A percentile compares a stretch with the other conserved stretches of the same genome.
These are phyloP conservation scores for Chalciporus piperatus DNA, from an alignment of 768 basidiomycete species.

Conservation along the genomic window DNA sequence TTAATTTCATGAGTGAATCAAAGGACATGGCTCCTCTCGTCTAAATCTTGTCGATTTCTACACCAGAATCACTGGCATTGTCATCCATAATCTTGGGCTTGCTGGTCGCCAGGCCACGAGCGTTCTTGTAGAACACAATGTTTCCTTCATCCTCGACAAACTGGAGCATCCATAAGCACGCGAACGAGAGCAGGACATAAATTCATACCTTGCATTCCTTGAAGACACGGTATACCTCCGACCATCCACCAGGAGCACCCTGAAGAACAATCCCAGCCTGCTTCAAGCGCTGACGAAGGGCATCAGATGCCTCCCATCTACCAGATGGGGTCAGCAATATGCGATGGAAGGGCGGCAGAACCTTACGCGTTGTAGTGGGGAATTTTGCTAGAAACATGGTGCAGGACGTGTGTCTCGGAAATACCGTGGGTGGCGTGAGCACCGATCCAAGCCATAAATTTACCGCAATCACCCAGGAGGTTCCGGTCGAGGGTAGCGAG, in stretches of 20 bases:
- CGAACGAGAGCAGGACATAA: background rate
- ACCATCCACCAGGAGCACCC: conserved; percentile 76
- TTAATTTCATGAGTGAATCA: background rate
- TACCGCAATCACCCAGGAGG: conserved; percentile 75
- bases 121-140: conserved; percentile 90
- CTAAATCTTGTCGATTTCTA: conserved; percentile 48
- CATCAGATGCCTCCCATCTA: conserved; percentile 88
- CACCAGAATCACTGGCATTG: conserved; percentile 61
- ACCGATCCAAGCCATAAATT: conserved; percentile 82
- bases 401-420: conserved; percentile 89
- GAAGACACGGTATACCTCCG: conserved; percentile 75
- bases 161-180: conserved; percentile 29
- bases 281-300: conserved; percentile 71
- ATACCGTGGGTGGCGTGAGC: conserved; percentile 86
- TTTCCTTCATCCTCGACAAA: conserved; percentile 95
- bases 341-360: background rate
- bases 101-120: conserved; percentile 69
- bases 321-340: background rate
- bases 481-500: conserved; percentile 87
- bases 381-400: conserved; percentile 93
- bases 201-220: conserved; percentile 65
- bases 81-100: conserved; percentile 64
- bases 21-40: conserved; percentile 1
- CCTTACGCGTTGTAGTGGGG: conserved; percentile 86
- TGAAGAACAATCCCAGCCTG: conserved; percentile 59